phyloP scores from a whole-genome alignment of 345 rosid genomes.

The Gossypium rotundifolium region DNA sequence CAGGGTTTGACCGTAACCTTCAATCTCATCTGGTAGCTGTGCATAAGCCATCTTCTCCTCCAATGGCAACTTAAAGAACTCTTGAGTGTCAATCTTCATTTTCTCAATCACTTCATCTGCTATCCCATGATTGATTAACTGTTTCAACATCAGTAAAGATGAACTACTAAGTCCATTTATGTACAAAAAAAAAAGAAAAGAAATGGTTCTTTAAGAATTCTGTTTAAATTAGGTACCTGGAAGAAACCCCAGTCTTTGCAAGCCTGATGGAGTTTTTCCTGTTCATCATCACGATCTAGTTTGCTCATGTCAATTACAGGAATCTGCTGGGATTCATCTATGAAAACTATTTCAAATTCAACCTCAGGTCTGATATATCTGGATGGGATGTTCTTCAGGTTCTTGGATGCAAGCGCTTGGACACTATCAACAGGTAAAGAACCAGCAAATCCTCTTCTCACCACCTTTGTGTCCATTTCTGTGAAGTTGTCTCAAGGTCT shows the following conservation, averaged over 20 bases:
- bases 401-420: constrained; percentile 33
- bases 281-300: constrained; percentile 23
- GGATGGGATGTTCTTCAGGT: constrained; percentile 19
- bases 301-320: constrained; percentile 38
- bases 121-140: constrained; percentile 42
- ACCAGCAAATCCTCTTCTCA: constrained; percentile 10
- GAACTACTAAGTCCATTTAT: too few species aligned
- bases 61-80: constrained; percentile 39
- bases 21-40: constrained; percentile 28
- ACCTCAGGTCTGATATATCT: constrained; percentile 29
- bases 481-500: neutral
- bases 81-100: constrained; percentile 30
- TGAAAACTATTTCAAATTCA: constrained; percentile 8
- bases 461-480: constrained; percentile 9
- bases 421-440: constrained; percentile 20
- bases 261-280: constrained; percentile 41
- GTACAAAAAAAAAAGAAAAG: neutral
- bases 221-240: constrained; percentile 29
- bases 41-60: constrained; percentile 34
- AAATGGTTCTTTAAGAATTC: too few species aligned
- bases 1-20: constrained; percentile 51
- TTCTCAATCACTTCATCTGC: constrained; percentile 22
- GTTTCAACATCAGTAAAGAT: neutral
- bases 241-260: constrained; percentile 59
- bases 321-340: constrained; percentile 7